Percentiles rank a stretch among this genome's conserved stretches.
Evolutionary conservation across 306 rosid species (phyloP).

Genomic region (Canavalia gladiata): DNA sequence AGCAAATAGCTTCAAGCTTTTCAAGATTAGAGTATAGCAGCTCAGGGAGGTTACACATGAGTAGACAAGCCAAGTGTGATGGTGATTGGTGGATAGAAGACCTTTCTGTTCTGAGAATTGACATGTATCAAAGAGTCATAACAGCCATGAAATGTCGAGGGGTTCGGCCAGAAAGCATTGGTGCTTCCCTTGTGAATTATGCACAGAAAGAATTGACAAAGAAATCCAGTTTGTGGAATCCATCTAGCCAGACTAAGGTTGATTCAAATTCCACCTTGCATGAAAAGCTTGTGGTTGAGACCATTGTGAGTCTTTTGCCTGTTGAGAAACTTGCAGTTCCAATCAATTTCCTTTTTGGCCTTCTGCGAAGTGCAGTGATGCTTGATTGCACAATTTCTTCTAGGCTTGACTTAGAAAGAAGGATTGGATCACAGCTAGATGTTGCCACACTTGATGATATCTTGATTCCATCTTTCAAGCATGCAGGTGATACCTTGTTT

Average conservation of each 20-base stretch:
- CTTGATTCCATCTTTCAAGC: slow-evolving; percentile 90
- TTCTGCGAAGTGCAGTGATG: slow-evolving; percentile 88
- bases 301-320: slow-evolving; percentile 89
- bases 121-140: slow-evolving; percentile 86
- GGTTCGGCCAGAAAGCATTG: slow-evolving; percentile 94
- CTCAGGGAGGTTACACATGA: slow-evolving; percentile 97
- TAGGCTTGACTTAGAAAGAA: slow-evolving; percentile 90
- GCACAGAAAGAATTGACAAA: slow-evolving; percentile 92
- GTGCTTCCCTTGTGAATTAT: slow-evolving; percentile 84
- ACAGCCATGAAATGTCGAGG: slow-evolving; percentile 97
- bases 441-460: slow-evolving; percentile 93
- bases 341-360: slow-evolving; percentile 89
- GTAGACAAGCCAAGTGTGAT: slow-evolving; percentile 84
- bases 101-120: slow-evolving; percentile 85
- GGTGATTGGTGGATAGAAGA: slow-evolving; percentile 99
- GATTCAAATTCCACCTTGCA: slow-evolving; percentile 76
- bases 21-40: slow-evolving; percentile 97
- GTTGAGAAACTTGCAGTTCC: slow-evolving; percentile 90
- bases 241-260: slow-evolving; percentile 74
- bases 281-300: slow-evolving; percentile 85
- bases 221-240: slow-evolving; percentile 85
- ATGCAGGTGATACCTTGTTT: slow-evolving; percentile 89
- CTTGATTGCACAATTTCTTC: slow-evolving; percentile 82
- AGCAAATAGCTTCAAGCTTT: slow-evolving; percentile 98
- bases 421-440: slow-evolving; percentile 95